Percentiles rank a stretch among this genome's conserved stretches.
These are phyloP conservation scores for Larix sibirica DNA, from an alignment of 83 land plant genomes.

Conservation along the genomic window DNA sequence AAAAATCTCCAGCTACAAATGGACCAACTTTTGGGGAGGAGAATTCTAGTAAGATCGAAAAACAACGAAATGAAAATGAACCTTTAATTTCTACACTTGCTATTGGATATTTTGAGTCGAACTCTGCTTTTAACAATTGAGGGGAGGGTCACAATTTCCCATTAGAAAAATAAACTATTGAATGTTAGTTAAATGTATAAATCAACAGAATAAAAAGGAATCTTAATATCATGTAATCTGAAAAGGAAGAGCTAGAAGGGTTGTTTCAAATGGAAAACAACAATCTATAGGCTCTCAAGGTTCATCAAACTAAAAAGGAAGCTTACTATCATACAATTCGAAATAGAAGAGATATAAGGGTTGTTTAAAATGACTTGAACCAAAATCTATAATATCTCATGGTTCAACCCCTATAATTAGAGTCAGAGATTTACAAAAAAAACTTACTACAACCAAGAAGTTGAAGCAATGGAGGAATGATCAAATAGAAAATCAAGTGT, in stretches of 20 bases:
- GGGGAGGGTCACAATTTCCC: conserved; percentile 4
- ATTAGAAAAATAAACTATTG: conserved; percentile 24
- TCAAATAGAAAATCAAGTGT: conserved; percentile 33
- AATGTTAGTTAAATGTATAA: conserved; percentile 21
- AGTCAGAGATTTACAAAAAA: conserved; percentile 24
- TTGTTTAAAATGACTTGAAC: no score
- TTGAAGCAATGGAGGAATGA: conserved; percentile 32
- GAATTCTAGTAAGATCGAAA: background rate
- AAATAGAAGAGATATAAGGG: no score
- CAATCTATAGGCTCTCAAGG: conserved; percentile 19
- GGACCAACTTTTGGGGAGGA: background rate
- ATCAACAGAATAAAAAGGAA: conserved; percentile 21
- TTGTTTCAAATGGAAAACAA: conserved; percentile 32
- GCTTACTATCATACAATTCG: no score
- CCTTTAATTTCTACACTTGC: background rate
- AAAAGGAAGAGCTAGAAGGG: conserved; percentile 28
- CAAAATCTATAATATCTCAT: no score
- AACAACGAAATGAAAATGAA: background rate
- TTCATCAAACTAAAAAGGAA: no score
- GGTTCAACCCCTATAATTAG: conserved; percentile 31
- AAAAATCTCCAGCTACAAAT: conserved; percentile 4
- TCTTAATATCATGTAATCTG: conserved; percentile 1
- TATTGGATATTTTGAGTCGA: conserved; percentile 1
- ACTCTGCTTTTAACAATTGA: background rate
- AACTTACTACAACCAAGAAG: conserved; percentile 30